Percentiles rank a stretch among this genome's conserved stretches.
These are phyloP conservation scores for Melocanna baccifera DNA, from an alignment of 176 grass and related monocot species.

Conservation along the genomic window DNA sequence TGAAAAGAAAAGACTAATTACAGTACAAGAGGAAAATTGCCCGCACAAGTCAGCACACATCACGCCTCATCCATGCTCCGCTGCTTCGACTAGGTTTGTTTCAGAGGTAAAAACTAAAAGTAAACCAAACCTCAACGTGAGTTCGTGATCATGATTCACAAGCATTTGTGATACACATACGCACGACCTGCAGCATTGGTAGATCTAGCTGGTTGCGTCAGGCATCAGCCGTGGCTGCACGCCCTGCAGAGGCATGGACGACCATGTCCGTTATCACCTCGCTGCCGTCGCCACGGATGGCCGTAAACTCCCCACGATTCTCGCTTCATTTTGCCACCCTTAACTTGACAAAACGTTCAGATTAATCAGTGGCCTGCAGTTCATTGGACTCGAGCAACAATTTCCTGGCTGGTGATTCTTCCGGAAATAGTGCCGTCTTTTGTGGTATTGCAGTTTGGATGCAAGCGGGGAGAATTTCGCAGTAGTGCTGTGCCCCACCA, in stretches of 20 bases:
- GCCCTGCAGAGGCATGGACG: not conserved
- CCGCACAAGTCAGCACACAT: too few species aligned
- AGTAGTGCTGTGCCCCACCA: not conserved
- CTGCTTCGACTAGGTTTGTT: too few species aligned
- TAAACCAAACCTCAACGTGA: too few species aligned
- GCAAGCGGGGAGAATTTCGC: conserved; percentile 16
- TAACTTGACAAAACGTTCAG: not conserved
- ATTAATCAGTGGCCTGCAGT: not conserved
- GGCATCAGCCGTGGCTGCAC: not conserved
- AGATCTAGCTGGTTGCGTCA: not conserved
- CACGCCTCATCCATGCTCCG: too few species aligned
- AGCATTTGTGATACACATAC: not conserved
- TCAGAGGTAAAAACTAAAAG: too few species aligned
- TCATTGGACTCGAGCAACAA: not conserved
- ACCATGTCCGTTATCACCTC: not conserved
- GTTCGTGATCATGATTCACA: too few species aligned
- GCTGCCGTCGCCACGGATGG: not conserved
- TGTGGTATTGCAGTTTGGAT: conserved; percentile 19
- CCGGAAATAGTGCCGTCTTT: not conserved
- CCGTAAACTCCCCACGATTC: not conserved
- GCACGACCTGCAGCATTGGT: not conserved
- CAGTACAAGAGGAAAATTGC: too few species aligned
- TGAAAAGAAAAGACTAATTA: too few species aligned
- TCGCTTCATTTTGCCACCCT: not conserved
- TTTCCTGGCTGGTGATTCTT: not conserved